Base-by-base conservation (phyloP, 805 yeast genomes). In the Spathaspora arborariae region DNA sequence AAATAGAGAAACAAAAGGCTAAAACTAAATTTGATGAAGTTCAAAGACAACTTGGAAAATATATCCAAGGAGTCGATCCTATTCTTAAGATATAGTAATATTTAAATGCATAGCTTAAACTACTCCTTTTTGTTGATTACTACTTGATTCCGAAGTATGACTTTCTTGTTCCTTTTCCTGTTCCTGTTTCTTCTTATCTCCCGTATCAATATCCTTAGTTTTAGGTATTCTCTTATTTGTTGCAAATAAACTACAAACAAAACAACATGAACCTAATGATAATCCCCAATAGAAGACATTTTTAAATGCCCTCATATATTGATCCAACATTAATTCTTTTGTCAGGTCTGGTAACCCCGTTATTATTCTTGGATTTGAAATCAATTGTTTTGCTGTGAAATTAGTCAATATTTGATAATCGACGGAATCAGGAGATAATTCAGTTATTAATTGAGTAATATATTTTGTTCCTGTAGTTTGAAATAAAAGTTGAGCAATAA, bases 181-280 rank as follows among this genome's bases (percentile, higher is more conserved):
- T 19, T 22, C 41, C 46, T 22, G 13, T 43, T n/a, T 19, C 19
- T 41, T 45, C 48, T 22, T 26, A 8, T 42, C 47, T 38, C 51
- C 46, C 22, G 18, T 48, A 15, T 48, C 49, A 34, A 59, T 49
- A 33, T 61, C 56, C n/a, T 49, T 45, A 36, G 60, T 57, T 39
- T 57, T 62, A 0, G 82, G 82, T 20, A 77, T 55, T 45, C 62
- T 65, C 41, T 64, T 62, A 52, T 69, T 71, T 10, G 81, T 72
- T 42, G 70, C 62, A 48, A 75, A 68, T 0, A 72, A 5, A 0
- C 67, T 48, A 5, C 56, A 47, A 1, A 77, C 37, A 6, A 74
- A 57, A 2, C 68, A 54, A 11, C 65, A 30, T 8, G 58, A 51
- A 1, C 73, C 58, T 13, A 70, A 56, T 0, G 69, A 80, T 15